Percentiles rank a stretch among this genome's conserved stretches.
These are phyloP conservation scores for Gymnopilus dilepis DNA, from an alignment of 768 basidiomycete genomes.

Conservation along the genomic window DNA sequence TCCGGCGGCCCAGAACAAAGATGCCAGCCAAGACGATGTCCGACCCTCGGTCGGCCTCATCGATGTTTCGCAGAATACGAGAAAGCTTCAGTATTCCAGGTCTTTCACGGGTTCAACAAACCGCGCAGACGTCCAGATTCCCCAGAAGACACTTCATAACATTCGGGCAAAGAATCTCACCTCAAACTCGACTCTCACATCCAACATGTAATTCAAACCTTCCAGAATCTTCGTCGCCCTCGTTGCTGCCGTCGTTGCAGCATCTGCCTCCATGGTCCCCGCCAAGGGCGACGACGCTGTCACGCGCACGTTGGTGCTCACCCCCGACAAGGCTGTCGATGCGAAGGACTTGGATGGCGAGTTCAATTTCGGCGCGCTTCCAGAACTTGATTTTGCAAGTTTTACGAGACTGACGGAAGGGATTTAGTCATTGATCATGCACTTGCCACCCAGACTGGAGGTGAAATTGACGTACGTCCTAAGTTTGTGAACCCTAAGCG, in stretches of 20 bases:
- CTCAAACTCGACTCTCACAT: neutral
- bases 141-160: no score
- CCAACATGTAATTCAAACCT: slow-evolving; percentile 3
- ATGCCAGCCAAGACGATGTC: no score
- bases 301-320: slow-evolving; percentile 10
- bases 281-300: slow-evolving; percentile 9
- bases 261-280: neutral
- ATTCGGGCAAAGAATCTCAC: no score
- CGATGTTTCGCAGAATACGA: no score
- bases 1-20: no score
- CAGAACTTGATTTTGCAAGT: no score
- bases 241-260: slow-evolving; percentile 4
- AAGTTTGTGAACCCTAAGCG: neutral
- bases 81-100: no score
- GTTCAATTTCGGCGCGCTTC: slow-evolving; percentile 7
- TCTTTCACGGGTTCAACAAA: no score
- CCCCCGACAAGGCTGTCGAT: slow-evolving; percentile 6
- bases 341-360: slow-evolving; percentile 4
- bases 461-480: neutral
- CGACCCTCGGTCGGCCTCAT: no score
- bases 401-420: no score
- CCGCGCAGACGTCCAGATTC: no score
- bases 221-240: neutral
- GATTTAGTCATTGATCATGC: slow-evolving; percentile 1
- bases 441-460: neutral